Evolutionary conservation across 1,139 yeast species (phyloP), one percentile per base, ranked within the genome.

Genomic region (Saccharomycopsis hybrid): DNA sequence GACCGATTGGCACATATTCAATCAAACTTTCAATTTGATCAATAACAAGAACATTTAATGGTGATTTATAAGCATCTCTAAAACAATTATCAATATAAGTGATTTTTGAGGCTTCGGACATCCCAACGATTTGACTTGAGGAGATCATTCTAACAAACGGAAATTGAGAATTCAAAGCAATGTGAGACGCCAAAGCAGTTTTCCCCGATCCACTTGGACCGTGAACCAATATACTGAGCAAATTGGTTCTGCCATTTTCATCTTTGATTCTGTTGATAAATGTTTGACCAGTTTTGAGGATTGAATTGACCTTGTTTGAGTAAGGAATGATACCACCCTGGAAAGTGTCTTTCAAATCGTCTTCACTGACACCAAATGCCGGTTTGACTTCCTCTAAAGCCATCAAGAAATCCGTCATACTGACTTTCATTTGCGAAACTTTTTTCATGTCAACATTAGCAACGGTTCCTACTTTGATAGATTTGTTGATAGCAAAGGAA

Each of bases 131-230:
- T 49, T 86, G 83, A 56, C 85, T 92, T 2, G 97, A 90, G 9
- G 96, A 83, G 53, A 92, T 78, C 70, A 92, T 73, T 66, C 95
- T 84, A 58, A 92, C 81, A 62, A 92, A 89, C 25, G 98, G 98
- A 70, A 92, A 92, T 52, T 79, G 82, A 0, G 97, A 89, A 47
- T 78, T 75, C 55, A 90, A 69, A 0, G 97, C 97, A 59, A 92
- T 77, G 5, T 89, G 77, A 1, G 96, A 85, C 0, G 97, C 95
- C 52, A 94, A 71, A 0, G 99, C 98, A 4, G 98, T 88, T 64
- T 92, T 94, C 59, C 99, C 99, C 2, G 95, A 82, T 5, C 97
- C 97, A 1, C 94, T 73, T 2, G 95, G 95, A 3, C 99, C 99
- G 61, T 90, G 92, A 54, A 92, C 73, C 60, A 92, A 74, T n/a